Percentiles rank a stretch among this genome's conserved stretches.
These are phyloP conservation scores for Cordyceps pruinosa DNA, from an alignment of 2,329 filamentous ascomycete species.

Conservation along the genomic window DNA sequence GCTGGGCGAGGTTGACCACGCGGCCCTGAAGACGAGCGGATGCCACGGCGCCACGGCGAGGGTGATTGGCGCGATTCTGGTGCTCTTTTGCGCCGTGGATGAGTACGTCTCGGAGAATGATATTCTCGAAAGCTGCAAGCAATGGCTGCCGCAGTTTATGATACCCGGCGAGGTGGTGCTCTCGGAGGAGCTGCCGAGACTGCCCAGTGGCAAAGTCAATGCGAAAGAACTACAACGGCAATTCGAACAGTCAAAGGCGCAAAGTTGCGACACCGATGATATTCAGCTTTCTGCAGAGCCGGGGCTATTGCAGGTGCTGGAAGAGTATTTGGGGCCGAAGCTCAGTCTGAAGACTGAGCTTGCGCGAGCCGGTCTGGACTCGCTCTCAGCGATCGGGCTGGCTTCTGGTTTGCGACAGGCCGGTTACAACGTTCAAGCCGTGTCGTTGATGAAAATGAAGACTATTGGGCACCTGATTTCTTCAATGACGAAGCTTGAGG, in stretches of 20 bases:
- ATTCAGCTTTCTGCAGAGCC: background rate
- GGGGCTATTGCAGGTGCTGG: slow-evolving; percentile 23
- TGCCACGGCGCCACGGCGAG: slow-evolving; percentile 61
- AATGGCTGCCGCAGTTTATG: slow-evolving; percentile 81
- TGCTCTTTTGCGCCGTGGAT: slow-evolving; percentile 64
- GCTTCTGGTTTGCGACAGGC: slow-evolving; percentile 54
- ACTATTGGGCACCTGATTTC: slow-evolving; percentile 24
- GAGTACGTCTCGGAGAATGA: slow-evolving; percentile 24
- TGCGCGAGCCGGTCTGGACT: slow-evolving; percentile 39
- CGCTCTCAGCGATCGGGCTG: slow-evolving; percentile 42
- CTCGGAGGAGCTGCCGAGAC: slow-evolving; percentile 58
- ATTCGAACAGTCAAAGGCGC: slow-evolving; percentile 27
- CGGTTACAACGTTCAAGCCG: slow-evolving; percentile 49
- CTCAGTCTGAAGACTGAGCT: background rate
- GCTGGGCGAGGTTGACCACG: slow-evolving; percentile 71
- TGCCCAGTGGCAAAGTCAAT: slow-evolving; percentile 81
- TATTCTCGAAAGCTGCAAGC: slow-evolving; percentile 55
- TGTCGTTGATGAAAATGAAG: slow-evolving; percentile 54
- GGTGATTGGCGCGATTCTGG: slow-evolving; percentile 61
- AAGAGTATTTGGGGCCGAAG: slow-evolving; percentile 26
- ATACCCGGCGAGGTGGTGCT: slow-evolving; percentile 66
- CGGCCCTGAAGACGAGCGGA: slow-evolving; percentile 50
- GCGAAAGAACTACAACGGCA: slow-evolving; percentile 53
- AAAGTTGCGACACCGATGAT: background rate
- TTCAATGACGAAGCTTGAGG: slow-evolving; percentile 14